These are phyloP conservation scores for Ophiostoma himal-ulmi DNA, from an alignment of 2,329 filamentous ascomycete species.

Conservation along the genomic window DNA sequence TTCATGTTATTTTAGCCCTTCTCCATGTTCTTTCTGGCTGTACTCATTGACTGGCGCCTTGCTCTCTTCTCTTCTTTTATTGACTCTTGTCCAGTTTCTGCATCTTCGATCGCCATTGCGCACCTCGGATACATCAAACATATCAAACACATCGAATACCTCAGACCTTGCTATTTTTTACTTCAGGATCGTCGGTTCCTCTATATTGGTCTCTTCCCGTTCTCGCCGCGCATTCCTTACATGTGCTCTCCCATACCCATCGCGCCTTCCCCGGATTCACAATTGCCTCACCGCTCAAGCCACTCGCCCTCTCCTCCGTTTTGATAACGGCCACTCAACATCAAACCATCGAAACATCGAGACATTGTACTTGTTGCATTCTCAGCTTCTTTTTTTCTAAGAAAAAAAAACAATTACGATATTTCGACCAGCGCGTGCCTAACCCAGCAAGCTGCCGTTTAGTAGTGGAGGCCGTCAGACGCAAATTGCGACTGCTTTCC, in stretches of 20 bases:
- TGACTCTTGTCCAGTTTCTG: not conserved
- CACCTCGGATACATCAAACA: not conserved
- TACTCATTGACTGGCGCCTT: not conserved
- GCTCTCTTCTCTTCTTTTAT: not conserved
- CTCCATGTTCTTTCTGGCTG: not conserved
- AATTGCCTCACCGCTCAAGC: not conserved
- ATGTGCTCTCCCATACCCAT: not conserved
- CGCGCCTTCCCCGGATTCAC: not conserved
- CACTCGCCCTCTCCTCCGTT: not conserved
- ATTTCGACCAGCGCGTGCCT: too few species aligned
- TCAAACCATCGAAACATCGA: not conserved
- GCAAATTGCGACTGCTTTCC: not conserved
- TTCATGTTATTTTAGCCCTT: not conserved
- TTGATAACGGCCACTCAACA: not conserved
- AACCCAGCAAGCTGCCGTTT: not conserved
- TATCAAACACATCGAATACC: not conserved
- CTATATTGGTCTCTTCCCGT: not conserved
- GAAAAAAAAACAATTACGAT: too few species aligned
- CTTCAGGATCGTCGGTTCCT: not conserved
- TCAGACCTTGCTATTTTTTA: not conserved
- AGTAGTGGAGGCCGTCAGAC: slow-evolving; percentile 2
- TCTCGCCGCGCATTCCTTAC: not conserved
- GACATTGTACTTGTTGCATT: too few species aligned
- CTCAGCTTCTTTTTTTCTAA: too few species aligned
- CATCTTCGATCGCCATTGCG: not conserved